Evolutionary conservation across 108 stramenopile species (phyloP).

Genomic region (Nannochloropsis salina): DNA sequence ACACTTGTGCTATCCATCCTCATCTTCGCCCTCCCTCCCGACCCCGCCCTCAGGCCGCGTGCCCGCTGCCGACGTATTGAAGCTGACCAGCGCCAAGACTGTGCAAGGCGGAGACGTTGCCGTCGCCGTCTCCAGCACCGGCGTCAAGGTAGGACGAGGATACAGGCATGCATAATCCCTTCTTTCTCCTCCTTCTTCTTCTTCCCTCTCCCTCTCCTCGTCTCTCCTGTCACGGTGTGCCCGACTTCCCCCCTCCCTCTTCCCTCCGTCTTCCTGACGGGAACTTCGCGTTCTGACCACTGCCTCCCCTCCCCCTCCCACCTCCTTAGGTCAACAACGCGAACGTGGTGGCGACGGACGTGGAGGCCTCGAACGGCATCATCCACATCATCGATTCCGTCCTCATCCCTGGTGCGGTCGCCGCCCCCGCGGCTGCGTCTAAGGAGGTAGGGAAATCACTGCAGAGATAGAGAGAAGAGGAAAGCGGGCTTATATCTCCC

Average conservation of each 20-base stretch:
- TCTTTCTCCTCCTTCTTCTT: not conserved
- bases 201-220: not conserved
- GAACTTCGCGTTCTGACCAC: too few species aligned
- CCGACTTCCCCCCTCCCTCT: not conserved
- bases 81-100: not conserved
- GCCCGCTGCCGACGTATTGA: not conserved
- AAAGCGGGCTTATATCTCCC: not conserved
- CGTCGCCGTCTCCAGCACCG: not conserved
- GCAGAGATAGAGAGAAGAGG: not conserved
- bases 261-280: not conserved
- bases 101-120: not conserved
- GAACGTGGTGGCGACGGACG: slow-evolving; percentile 24
- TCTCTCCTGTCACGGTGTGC: not conserved
- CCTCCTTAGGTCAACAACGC: not conserved
- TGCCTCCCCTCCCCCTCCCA: not conserved
- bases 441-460: not conserved
- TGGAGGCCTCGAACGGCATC: slow-evolving; percentile 25
- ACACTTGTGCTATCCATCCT: too few species aligned
- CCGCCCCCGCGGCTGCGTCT: not conserved
- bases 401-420: slow-evolving; percentile 21
- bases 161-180: not conserved
- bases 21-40: not conserved
- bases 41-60: not conserved
- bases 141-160: slow-evolving; percentile 15
- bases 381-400: slow-evolving; percentile 33